Evolutionary conservation across 371 early-diverging fungal species (phyloP).

Genomic region (Saksenaea oblongispora): DNA sequence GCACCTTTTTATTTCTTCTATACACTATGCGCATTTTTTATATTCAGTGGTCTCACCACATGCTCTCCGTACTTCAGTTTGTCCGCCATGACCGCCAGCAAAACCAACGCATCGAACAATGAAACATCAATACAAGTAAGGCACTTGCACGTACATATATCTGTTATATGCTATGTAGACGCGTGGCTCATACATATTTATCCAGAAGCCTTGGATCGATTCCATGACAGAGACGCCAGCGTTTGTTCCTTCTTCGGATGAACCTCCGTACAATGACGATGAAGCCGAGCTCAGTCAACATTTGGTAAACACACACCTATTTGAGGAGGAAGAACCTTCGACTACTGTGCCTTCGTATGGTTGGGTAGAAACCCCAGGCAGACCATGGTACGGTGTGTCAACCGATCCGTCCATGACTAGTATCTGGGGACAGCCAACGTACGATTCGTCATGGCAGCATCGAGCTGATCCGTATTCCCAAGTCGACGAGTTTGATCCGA

Average conservation of each 20-base stretch:
- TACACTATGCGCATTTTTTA: not conserved
- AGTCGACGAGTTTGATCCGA: slow-evolving; percentile 49
- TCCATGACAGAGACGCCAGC: not conserved
- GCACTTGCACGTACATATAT: not conserved
- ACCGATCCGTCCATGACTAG: slow-evolving; percentile 1
- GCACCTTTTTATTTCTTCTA: not conserved
- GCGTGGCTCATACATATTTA: not conserved
- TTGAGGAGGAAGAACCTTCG: slow-evolving; percentile 12
- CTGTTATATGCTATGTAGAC: not conserved
- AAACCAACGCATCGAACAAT: not conserved
- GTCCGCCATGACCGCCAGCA: not conserved
- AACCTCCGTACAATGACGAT: slow-evolving; percentile 5
- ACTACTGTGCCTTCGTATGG: slow-evolving; percentile 5
- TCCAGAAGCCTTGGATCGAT: not conserved
- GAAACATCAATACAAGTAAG: not conserved
- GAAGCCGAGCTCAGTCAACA: slow-evolving; percentile 14
- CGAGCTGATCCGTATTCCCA: slow-evolving; percentile 28
- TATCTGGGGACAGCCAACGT: slow-evolving; percentile 11
- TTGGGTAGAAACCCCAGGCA: not conserved
- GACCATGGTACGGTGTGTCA: slow-evolving; percentile 7
- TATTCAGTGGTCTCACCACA: not conserved
- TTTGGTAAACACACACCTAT: slow-evolving; percentile 13
- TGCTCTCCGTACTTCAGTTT: not conserved
- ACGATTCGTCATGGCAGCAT: slow-evolving; percentile 13
- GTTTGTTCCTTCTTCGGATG: not conserved